Percentiles rank a stretch among this genome's conserved stretches.
Conservation (phyloP, 2,329 filamentous ascomycete genomes). For the Ambrosiella xylebori region DNA sequence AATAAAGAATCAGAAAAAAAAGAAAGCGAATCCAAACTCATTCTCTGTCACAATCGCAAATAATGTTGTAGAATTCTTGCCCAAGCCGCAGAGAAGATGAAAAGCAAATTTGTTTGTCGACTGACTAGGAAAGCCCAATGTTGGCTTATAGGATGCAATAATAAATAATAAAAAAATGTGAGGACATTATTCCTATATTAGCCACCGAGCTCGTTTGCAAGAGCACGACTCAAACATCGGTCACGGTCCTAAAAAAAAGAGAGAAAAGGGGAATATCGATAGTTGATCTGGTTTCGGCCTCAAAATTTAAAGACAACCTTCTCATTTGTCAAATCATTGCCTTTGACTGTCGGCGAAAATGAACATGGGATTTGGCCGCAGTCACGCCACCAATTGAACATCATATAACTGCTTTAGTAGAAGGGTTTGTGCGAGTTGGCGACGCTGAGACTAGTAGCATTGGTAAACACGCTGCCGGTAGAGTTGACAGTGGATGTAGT, state of each 20-base stretch:
- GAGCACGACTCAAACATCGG: background rate
- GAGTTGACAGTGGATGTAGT: slow-evolving; percentile 6
- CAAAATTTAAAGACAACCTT: background rate
- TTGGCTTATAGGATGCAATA: background rate
- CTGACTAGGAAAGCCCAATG: background rate
- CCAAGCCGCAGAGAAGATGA: too few species aligned
- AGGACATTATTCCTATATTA: background rate
- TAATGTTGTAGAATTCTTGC: too few species aligned
- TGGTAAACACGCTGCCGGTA: slow-evolving; percentile 5
- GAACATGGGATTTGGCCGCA: background rate
- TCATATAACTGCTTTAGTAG: background rate
- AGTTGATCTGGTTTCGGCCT: background rate
- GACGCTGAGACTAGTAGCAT: slow-evolving; percentile 9
- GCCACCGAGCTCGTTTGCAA: background rate
- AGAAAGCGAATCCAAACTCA: too few species aligned
- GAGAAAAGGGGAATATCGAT: background rate
- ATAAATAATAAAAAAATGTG: background rate
- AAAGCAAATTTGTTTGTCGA: too few species aligned
- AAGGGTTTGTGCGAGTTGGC: slow-evolving; percentile 3
- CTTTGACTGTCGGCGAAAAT: background rate
- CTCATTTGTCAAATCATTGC: background rate
- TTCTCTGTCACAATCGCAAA: too few species aligned
- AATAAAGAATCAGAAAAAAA: too few species aligned
- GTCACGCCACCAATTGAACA: background rate
- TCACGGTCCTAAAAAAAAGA: background rate